Percentiles rank a stretch among this genome's conserved stretches.
Evolutionary conservation across 179 eudicot genomes (phyloP).

Genomic region (Corrigiola litoralis): DNA sequence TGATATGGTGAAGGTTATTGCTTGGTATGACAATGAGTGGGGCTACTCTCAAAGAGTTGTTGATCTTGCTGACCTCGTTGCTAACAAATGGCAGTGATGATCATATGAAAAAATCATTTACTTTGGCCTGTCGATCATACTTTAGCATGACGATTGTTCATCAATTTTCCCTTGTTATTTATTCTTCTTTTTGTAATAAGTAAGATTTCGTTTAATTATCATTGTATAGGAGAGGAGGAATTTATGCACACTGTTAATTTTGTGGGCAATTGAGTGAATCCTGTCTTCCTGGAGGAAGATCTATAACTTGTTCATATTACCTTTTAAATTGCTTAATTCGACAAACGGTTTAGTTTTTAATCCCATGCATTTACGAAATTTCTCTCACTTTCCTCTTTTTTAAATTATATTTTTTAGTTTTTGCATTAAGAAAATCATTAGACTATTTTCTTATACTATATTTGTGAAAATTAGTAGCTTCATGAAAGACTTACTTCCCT

Average conservation of each 20-base stretch:
- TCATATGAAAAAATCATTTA: not conserved
- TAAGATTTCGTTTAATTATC: constrained; percentile 1
- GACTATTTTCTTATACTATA: too few relatives aligned
- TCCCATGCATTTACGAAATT: too few relatives aligned
- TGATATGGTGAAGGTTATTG: constrained; percentile 96
- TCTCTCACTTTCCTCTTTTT: too few relatives aligned
- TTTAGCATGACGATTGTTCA: not conserved
- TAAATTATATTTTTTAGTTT: too few relatives aligned
- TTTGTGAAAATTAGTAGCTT: too few relatives aligned
- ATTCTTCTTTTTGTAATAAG: constrained; percentile 2
- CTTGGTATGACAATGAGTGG: constrained; percentile 99
- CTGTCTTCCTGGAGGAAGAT: too few relatives aligned
- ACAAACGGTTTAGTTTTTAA: too few relatives aligned
- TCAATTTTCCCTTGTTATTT: constrained; percentile 15
- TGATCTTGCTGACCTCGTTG: constrained; percentile 94
- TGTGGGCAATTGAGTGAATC: not conserved
- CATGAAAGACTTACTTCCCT: too few relatives aligned
- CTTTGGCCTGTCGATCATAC: constrained; percentile 7
- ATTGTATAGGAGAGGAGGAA: constrained; percentile 4
- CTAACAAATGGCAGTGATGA: constrained; percentile 73
- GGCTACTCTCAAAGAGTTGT: constrained; percentile 99
- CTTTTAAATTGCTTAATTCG: too few relatives aligned
- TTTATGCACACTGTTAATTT: not conserved
- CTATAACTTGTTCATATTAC: too few relatives aligned
- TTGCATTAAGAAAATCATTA: too few relatives aligned